Evolutionary conservation across 352 stramenopile genomes (phyloP), one percentile per base, ranked within the genome.

Genomic region (Phytophthora sp.): DNA sequence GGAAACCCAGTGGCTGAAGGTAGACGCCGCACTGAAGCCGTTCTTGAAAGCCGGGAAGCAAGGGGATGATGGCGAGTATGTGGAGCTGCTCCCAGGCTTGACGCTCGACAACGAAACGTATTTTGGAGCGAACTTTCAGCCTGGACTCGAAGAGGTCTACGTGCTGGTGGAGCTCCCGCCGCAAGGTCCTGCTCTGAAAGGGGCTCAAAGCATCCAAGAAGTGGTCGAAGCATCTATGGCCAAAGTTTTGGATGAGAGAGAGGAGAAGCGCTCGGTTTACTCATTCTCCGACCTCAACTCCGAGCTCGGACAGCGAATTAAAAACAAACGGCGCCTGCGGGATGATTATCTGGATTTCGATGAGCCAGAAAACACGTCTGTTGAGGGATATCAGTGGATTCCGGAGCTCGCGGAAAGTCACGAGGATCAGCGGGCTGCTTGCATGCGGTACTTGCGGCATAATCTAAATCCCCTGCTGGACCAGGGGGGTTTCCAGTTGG

Each of bases 391-490:
- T 43, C 18, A 3, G 55, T 68, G 60, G 60, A 68, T 69, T 53
- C 41, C 35, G 48, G 35, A 60, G 18, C 32, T 64, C 43, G 35
- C 45, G 3, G 52, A 69, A 17, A 30, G 21, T 37, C 51, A 70
- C 15, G 42, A 27, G 20, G 58, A 30, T 39, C 61, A 72, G 43
- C 21, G 61, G 52, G 42, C 46, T 61, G 41, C 44, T 5, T 76
- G 63, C 37, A 68, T 72, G 61, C 54, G 30, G 60, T 76, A 72
- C 38, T 64, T 76, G 43, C 32, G 30, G 31, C 38, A 39, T 37
- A 60, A 76, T 58, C 59, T 76, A 26, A 68, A 38, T 60, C 15
- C 42, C 15, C 50, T 72, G 66, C 26, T 76, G n/a, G 54, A 72
- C 58, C 34, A 51, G 28, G n/a, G n/a, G n/a, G n/a, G n/a, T n/a